Conservation (phyloP, 495 filamentous ascomycete species). For the Xylaria acuta region DNA sequence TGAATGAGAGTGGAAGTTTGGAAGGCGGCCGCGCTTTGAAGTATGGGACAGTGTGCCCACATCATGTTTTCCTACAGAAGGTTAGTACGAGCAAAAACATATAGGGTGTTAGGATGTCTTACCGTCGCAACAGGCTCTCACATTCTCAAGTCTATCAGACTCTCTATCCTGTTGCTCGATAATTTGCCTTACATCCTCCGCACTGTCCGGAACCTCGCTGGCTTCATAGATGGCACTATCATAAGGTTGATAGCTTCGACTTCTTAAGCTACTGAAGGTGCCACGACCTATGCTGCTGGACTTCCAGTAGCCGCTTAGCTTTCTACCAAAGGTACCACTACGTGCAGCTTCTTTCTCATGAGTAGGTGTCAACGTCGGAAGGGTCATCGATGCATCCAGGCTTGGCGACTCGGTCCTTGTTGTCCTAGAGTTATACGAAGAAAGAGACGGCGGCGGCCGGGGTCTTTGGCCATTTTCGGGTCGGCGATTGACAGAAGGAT, state of each 20-base stretch:
- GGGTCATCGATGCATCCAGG: slow-evolving; percentile 41
- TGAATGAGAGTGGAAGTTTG: slow-evolving; percentile 31
- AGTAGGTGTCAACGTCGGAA: slow-evolving; percentile 56
- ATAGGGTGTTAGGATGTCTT: slow-evolving; percentile 43
- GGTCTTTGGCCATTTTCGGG: slow-evolving; percentile 42
- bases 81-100: slow-evolving; percentile 32
- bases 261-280: slow-evolving; percentile 54
- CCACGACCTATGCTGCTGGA: slow-evolving; percentile 50
- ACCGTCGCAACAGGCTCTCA: slow-evolving; percentile 97
- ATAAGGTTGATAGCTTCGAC: slow-evolving; percentile 50
- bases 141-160: slow-evolving; percentile 85
- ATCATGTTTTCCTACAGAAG: slow-evolving; percentile 72
- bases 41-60: slow-evolving; percentile 61
- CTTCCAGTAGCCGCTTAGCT: slow-evolving; percentile 54
- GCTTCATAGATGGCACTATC: slow-evolving; percentile 70
- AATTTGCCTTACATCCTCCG: slow-evolving; percentile 77
- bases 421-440: slow-evolving; percentile 80
- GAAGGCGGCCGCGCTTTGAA: slow-evolving; percentile 47
- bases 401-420: slow-evolving; percentile 65
- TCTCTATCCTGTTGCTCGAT: slow-evolving; percentile 78
- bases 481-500: slow-evolving; percentile 67
- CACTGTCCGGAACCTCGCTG: slow-evolving; percentile 74
- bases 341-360: slow-evolving; percentile 46
- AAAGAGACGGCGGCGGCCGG: slow-evolving; percentile 70
- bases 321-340: slow-evolving; percentile 47